Evolutionary conservation across 495 filamentous ascomycete genomes (phyloP).

Genomic region (Cercophora scortea): DNA sequence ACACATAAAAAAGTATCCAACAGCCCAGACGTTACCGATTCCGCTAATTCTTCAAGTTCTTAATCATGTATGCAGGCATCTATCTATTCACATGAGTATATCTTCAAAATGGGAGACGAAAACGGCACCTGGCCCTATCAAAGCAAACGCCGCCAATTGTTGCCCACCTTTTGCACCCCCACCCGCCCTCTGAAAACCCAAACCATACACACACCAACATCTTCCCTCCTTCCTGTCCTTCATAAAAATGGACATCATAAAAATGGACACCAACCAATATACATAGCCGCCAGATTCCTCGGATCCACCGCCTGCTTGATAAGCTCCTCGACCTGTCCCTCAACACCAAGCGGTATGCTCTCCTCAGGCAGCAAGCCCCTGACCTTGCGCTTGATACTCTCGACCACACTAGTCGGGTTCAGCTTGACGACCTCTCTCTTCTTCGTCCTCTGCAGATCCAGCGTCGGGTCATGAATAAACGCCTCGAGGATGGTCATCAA

Average conservation of each 20-base stretch:
- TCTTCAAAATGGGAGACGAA: too few relatives aligned
- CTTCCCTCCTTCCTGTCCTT: too few relatives aligned
- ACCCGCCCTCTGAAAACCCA: too few relatives aligned
- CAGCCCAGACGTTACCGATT: too few relatives aligned
- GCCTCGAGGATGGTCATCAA: constrained; percentile 95
- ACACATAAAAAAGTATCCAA: too few relatives aligned
- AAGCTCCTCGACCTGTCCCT: constrained; percentile 90
- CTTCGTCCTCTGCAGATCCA: constrained; percentile 82
- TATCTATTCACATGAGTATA: too few relatives aligned
- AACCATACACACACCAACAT: too few relatives aligned
- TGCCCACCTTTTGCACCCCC: too few relatives aligned
- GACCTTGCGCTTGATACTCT: constrained; percentile 81
- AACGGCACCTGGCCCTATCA: too few relatives aligned
- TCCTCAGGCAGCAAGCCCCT: constrained; percentile 75
- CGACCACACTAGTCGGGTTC: constrained; percentile 82
- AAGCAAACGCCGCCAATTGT: too few relatives aligned
- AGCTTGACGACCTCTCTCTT: constrained; percentile 62
- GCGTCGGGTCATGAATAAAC: constrained; percentile 92
- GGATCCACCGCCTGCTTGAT: constrained; percentile 76
- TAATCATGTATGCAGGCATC: too few relatives aligned
- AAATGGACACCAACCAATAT: constrained; percentile 97
- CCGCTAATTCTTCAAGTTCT: too few relatives aligned
- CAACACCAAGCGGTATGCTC: constrained; percentile 84
- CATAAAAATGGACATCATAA: constrained; percentile 41
- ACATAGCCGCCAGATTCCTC: constrained; percentile 77